phyloP scores from a whole-genome alignment of 352 stramenopile species.

The Globisporangium nagaii region DNA sequence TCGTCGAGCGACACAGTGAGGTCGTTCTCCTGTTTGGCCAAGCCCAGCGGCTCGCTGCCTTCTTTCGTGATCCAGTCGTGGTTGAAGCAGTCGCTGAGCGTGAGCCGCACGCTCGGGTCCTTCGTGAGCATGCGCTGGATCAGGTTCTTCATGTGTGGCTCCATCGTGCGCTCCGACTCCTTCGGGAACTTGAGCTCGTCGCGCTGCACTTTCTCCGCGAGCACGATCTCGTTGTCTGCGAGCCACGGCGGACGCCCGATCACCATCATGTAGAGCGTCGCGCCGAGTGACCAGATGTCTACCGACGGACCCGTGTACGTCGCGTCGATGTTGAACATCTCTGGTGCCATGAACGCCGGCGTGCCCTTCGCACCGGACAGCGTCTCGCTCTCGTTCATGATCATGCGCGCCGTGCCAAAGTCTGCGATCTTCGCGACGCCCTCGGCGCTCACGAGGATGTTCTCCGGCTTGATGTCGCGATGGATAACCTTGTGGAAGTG shows the following conservation, averaged over 20 bases:
- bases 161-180: slow-evolving; percentile 64
- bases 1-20: slow-evolving; percentile 81
- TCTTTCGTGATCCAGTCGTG: slow-evolving; percentile 93
- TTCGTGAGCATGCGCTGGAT: slow-evolving; percentile 90
- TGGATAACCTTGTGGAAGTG: slow-evolving; percentile 93
- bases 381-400: slow-evolving; percentile 88
- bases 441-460: slow-evolving; percentile 81
- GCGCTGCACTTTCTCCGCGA: slow-evolving; percentile 81
- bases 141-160: slow-evolving; percentile 88
- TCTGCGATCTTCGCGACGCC: slow-evolving; percentile 87
- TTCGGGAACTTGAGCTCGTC: slow-evolving; percentile 85
- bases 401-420: slow-evolving; percentile 87
- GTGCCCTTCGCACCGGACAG: slow-evolving; percentile 82
- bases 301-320: slow-evolving; percentile 81
- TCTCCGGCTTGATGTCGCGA: slow-evolving; percentile 90
- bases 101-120: slow-evolving; percentile 74
- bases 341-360: slow-evolving; percentile 88
- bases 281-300: slow-evolving; percentile 87
- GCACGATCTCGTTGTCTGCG: slow-evolving; percentile 86
- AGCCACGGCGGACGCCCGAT: slow-evolving; percentile 89
- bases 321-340: slow-evolving; percentile 90
- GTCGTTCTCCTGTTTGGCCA: slow-evolving; percentile 43
- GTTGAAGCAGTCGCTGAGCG: slow-evolving; percentile 77
- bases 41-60: slow-evolving; percentile 76
- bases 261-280: slow-evolving; percentile 91